Evolutionary conservation across 768 basidiomycete species (phyloP).

Genomic region (Thelephora ganbajun): DNA sequence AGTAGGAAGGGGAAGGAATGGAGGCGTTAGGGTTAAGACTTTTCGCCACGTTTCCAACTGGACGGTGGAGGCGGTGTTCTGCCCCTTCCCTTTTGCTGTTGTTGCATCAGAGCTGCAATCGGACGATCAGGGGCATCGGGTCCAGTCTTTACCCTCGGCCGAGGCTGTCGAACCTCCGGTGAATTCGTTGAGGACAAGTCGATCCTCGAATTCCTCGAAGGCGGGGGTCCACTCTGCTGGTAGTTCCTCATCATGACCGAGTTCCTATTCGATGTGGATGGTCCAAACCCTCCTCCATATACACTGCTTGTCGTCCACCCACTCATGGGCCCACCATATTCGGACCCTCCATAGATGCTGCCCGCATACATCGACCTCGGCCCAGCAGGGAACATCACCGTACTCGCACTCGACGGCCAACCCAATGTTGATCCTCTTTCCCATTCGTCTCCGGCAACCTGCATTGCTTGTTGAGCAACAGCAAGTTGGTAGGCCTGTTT

Average conservation of each 20-base stretch:
- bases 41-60: slow-evolving; percentile 15
- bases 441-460: slow-evolving; percentile 83
- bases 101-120: not conserved
- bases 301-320: slow-evolving; percentile 47
- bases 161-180: slow-evolving; percentile 6
- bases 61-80: slow-evolving; percentile 18
- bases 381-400: slow-evolving; percentile 35
- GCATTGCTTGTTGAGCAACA: slow-evolving; percentile 83
- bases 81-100: slow-evolving; percentile 2
- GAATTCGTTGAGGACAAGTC: slow-evolving; percentile 2
- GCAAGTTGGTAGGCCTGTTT: slow-evolving; percentile 87
- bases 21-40: not conserved
- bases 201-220: not conserved
- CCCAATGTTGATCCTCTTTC: slow-evolving; percentile 35
- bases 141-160: slow-evolving; percentile 18
- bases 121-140: slow-evolving; percentile 11
- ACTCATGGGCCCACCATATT: slow-evolving; percentile 20
- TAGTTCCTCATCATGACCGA: slow-evolving; percentile 13
- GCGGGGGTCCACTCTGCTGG: not conserved
- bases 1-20: not conserved
- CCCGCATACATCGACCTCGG: slow-evolving; percentile 47
- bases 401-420: slow-evolving; percentile 28
- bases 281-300: slow-evolving; percentile 54
- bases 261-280: slow-evolving; percentile 11
- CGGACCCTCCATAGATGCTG: slow-evolving; percentile 48